A percentile compares a stretch with the other conserved stretches of the same genome.
Conservation (phyloP, 1,284 basidiomycete species). For the Phaffia rhodozyma region DNA sequence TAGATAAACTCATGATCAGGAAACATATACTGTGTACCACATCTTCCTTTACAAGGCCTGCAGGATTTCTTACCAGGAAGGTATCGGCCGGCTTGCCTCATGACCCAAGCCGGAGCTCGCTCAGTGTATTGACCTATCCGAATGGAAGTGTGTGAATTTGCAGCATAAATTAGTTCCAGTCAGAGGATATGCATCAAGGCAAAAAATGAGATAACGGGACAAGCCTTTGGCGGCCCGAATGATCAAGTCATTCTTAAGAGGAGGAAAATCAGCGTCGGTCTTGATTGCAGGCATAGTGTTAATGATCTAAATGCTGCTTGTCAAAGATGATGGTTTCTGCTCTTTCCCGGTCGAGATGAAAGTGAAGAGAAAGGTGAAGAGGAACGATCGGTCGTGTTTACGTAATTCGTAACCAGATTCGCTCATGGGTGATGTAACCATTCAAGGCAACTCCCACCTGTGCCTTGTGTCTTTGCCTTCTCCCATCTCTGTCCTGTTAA, state of each 20-base stretch:
- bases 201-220: slow-evolving; percentile 17
- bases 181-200: neutral
- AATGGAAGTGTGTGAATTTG: too few species aligned
- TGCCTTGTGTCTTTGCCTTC: too few species aligned
- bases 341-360: too few species aligned
- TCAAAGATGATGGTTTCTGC: too few species aligned
- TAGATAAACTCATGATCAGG: neutral
- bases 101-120: slow-evolving; percentile 94
- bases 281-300: neutral
- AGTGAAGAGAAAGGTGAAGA: too few species aligned
- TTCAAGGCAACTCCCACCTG: too few species aligned
- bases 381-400: too few species aligned
- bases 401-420: too few species aligned
- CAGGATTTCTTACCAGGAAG: slow-evolving; percentile 57
- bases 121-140: slow-evolving; percentile 65
- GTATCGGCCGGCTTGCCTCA: slow-evolving; percentile 95
- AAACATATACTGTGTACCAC: neutral
- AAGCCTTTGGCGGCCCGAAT: slow-evolving; percentile 73
- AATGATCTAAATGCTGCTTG: too few species aligned
- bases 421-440: too few species aligned
- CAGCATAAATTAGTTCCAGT: neutral
- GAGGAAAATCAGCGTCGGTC: slow-evolving; percentile 40
- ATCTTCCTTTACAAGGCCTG: slow-evolving; percentile 13
- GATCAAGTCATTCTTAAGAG: slow-evolving; percentile 77
- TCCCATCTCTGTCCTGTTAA: too few species aligned